Evolutionary conservation across 306 rosid species (phyloP).

Genomic region (Canavalia ensiformis): DNA sequence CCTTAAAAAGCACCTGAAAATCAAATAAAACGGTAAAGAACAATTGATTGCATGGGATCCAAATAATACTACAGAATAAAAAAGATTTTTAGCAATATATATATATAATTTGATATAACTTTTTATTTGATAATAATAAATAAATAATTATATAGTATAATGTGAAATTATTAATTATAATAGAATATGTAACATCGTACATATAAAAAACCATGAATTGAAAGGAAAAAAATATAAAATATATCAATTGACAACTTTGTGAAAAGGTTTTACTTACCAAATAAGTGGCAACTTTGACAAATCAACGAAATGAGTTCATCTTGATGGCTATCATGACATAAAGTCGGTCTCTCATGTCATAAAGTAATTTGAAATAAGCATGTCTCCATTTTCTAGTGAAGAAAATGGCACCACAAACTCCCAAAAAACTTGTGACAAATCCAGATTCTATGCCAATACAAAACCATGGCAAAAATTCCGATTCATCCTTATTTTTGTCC

Average conservation of each 20-base stretch:
- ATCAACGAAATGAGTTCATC: background rate
- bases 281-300: too few relatives aligned
- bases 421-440: conserved; percentile 9
- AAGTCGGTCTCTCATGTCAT: background rate
- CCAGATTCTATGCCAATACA: conserved; percentile 39
- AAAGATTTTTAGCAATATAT: too few relatives aligned
- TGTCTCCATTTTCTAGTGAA: conserved; percentile 16
- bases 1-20: too few relatives aligned
- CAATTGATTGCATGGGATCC: too few relatives aligned
- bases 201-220: conserved; percentile 1
- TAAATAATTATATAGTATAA: too few relatives aligned
- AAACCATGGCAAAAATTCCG: background rate
- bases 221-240: background rate
- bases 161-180: too few relatives aligned
- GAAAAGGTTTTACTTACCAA: background rate
- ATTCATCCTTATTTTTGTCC: background rate
- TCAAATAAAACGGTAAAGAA: too few relatives aligned
- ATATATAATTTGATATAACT: too few relatives aligned
- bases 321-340: background rate
- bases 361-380: conserved; percentile 18
- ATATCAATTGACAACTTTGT: too few relatives aligned
- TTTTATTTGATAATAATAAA: too few relatives aligned
- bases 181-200: too few relatives aligned
- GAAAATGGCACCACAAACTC: conserved; percentile 12
- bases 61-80: too few relatives aligned